Percentiles rank a stretch among this genome's conserved stretches.
phyloP scores from a whole-genome alignment of 2,329 filamentous ascomycete genomes.

The Alternaria atra region DNA sequence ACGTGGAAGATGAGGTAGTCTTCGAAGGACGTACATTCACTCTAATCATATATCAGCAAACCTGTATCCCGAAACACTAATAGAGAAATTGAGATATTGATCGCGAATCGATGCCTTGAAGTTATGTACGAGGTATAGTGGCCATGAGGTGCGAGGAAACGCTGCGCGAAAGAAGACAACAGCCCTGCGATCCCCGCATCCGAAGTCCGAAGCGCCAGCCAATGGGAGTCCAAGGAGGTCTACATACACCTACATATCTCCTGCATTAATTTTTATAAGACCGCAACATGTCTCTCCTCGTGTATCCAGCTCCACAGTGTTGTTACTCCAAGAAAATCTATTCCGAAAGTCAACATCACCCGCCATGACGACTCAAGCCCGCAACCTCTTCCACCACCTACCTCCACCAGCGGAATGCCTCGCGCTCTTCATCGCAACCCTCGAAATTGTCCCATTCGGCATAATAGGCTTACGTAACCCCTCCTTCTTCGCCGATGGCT shows the following conservation, averaged over 20 bases:
- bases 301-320: neutral
- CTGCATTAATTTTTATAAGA: conserved; percentile 4
- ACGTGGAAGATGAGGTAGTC: neutral
- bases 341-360: neutral
- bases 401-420: conserved; percentile 37
- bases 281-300: neutral
- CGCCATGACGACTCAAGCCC: conserved; percentile 24
- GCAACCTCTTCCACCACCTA: conserved; percentile 30
- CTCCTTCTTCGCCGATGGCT: conserved; percentile 26
- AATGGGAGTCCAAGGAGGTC: conserved; percentile 15
- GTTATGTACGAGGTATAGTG: neutral
- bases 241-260: neutral
- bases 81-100: no score
- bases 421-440: conserved; percentile 32
- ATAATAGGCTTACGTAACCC: conserved; percentile 31
- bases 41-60: neutral
- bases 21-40: neutral
- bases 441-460: conserved; percentile 34
- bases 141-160: neutral
- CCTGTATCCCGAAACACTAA: rapidly evolving
- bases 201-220: conserved; percentile 29
- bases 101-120: neutral
- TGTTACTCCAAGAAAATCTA: neutral
- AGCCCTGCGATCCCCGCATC: conserved; percentile 21
- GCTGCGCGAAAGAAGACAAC: neutral